These are phyloP conservation scores for Fusarium fracticaudum DNA, from an alignment of 2,329 filamentous ascomycete genomes.

Conservation along the genomic window DNA sequence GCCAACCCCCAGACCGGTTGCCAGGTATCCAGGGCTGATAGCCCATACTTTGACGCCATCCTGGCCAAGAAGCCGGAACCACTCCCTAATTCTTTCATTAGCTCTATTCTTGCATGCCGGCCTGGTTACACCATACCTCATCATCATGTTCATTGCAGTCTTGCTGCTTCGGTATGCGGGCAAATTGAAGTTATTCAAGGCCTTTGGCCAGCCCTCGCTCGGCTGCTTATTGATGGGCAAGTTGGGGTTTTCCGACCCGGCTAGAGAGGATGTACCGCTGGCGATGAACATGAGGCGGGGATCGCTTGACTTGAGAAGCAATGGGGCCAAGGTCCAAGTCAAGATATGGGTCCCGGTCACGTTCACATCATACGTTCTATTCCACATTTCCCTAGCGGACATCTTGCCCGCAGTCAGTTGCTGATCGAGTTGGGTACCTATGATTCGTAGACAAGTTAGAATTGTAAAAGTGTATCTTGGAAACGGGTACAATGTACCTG, in stretches of 20 bases:
- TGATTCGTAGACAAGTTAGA: not conserved
- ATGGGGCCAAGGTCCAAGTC: not conserved
- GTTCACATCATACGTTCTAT: not conserved
- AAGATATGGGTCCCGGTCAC: not conserved
- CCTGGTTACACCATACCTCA: not conserved
- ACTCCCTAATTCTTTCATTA: not conserved
- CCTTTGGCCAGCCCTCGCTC: not conserved
- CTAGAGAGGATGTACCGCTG: not conserved
- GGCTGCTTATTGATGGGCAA: not conserved
- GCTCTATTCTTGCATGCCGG: accelerated
- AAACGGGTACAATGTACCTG: not conserved
- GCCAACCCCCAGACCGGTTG: not conserved
- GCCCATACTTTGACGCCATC: not conserved
- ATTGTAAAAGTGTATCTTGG: accelerated
- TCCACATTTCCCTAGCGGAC: not conserved
- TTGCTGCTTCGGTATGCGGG: not conserved
- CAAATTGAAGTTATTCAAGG: not conserved
- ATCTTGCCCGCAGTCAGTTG: not conserved
- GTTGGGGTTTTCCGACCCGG: not conserved
- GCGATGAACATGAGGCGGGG: not conserved
- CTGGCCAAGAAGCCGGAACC: not conserved
- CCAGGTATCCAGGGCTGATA: not conserved
- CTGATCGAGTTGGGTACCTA: not conserved
- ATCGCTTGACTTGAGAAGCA: not conserved
- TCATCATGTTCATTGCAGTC: not conserved